Conservation (phyloP, 139 green algal species). For the Auxenochlorella pyrenoidosa region DNA sequence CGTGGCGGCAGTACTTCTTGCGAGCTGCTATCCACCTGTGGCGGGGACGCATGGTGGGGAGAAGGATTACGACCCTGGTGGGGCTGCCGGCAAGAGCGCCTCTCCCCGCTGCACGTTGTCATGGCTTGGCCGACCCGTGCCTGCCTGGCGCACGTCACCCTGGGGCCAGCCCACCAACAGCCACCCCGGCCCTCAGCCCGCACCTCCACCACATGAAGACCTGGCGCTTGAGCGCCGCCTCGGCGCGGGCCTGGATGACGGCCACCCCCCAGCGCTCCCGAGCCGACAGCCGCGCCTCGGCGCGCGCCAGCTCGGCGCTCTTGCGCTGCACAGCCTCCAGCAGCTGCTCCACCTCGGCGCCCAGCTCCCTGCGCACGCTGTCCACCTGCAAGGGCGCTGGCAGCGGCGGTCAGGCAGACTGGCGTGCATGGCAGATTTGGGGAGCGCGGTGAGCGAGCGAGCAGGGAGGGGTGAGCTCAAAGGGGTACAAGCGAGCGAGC, state of each 20-base stretch:
- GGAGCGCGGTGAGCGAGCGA: neutral
- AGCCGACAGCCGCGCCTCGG: conserved; percentile 36
- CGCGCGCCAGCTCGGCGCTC: conserved; percentile 30
- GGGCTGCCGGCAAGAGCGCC: no score
- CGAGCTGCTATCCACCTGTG: conserved; percentile 10
- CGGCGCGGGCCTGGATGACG: conserved; percentile 42
- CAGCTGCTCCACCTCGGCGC: conserved; percentile 60
- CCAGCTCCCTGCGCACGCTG: conserved; percentile 59
- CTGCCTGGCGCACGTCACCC: neutral
- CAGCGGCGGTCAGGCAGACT: neutral
- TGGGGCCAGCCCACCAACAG: neutral
- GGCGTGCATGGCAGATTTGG: no score
- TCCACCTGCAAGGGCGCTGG: conserved; percentile 61
- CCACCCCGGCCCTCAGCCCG: neutral
- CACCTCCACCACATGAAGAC: conserved; percentile 48
- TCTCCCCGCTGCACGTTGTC: no score
- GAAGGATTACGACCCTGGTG: neutral
- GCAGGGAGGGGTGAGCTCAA: neutral
- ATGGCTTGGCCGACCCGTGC: no score
- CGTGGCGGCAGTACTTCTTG: conserved; percentile 35
- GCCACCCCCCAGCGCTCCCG: conserved; percentile 53
- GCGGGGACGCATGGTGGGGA: neutral
- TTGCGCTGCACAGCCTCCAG: conserved; percentile 44
- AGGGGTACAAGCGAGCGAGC: no score
- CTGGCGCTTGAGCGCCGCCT: conserved; percentile 12